Base-by-base conservation (phyloP, 441 rosid genomes). In the Mallotus repandus region DNA sequence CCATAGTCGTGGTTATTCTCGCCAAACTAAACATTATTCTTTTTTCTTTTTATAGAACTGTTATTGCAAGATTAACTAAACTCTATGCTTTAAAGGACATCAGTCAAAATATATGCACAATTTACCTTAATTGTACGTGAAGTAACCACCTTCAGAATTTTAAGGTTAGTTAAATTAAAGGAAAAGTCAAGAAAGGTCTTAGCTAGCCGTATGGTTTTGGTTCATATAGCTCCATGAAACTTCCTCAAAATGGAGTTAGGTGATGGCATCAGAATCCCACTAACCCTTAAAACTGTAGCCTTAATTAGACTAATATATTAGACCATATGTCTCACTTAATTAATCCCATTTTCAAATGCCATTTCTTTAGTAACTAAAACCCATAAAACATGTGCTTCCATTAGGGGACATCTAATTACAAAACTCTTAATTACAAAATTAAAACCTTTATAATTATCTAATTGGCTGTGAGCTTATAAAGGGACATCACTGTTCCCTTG, bases 401-500 rank as follows among this genome's bases (percentile, higher is more conserved):
- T 58, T 69, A 61, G 61, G 69, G 65, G 74, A 25, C 19, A 73
- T 4, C 18, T 16, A 63, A 41, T 63, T 25, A 25, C 29, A 25
- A 2, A 25, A 25, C 29, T 25, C 29, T 25, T 25, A 25, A 25
- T 25, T 25, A 25, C 29, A 25, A 25, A 25, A 25, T 25, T 25
- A 25, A 25, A 25, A 25, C 29, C 29, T 25, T 2, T 1, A 3
- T n/a, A 21, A 11, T 61, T 46, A 63, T 66, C 35, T 63, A 54
- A 56, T 29, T 66, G 53, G 54, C 45, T 45, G 38, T 45, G 55
- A 55, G 52, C 58, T 65, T 75, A 50, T 72, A 61, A 35, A 66
- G 71, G 74, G 80, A 71, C 86, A 80, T 15, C 78, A 59, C 69
- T 77, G 80, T 80, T 82, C 79, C 63, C 55, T 52, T 75, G 69